Base-by-base conservation (phyloP, 768 basidiomycete species). In the Boletus pseudopeckii region DNA sequence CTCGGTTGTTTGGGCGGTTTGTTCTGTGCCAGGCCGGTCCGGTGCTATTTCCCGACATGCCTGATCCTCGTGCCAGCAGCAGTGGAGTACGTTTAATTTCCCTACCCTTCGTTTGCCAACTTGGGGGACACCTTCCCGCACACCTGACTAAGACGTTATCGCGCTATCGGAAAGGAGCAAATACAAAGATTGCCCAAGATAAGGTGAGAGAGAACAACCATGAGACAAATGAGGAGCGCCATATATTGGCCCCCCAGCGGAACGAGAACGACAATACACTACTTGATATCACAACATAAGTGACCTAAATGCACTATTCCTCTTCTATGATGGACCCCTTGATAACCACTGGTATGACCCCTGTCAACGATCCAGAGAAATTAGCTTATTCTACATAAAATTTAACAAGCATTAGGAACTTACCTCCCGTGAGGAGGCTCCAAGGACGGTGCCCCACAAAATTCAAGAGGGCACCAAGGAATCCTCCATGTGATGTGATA, bases 401-500 rank as follows among this genome's bases (percentile, higher is more conserved):
- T 10, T 17, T 2, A 17, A n/a, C 20, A 20, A 28, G 13, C 30
- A 8, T 14, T 24, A 28, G 18, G 20, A 68, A 68, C 75, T 57
- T 51, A 84, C 85, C 84, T 72, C 86, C 85, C 3, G 82, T 84
- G 3, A 79, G 77, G 28, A 85, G 63, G 3, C 63, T 49, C 60
- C 77, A 81, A 8, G 42, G 48, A 1, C 60, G 58, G 14, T 80
- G 74, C 0, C 76, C 78, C 18, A 80, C 62, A 0, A 73, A 74
- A 2, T 57, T 66, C 62, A 85, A 58, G 47, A 85, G 77, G 1
- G 75, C 81, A 51, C 78, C 75, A 37, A 85, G 81, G 56, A 81
- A 75, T 0, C 83, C 84, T 17, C 77, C 74, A 64, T 88, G 86
- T 1, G 79, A 77, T 3, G 83, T 83, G 51, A 86, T 76, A 10